Base-by-base conservation (phyloP, 202 grass and related monocot genomes). In the Bolboschoenoplectus hybrid region DNA sequence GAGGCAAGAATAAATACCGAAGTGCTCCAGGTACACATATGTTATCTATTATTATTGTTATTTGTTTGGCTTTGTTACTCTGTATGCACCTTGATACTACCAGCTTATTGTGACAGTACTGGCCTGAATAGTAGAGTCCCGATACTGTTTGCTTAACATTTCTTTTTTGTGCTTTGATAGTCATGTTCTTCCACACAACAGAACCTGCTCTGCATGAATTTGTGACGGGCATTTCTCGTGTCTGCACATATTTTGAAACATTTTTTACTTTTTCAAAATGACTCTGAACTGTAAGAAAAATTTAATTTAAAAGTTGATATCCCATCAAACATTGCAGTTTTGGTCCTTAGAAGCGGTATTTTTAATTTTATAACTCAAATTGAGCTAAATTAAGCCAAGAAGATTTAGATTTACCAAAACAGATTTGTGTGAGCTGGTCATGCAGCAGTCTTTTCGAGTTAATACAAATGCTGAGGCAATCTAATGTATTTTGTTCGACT, bases 1-100 rank as follows among this genome's bases (percentile, higher is more conserved):
- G 83, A 58, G 90, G 72, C 87, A 93, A 91, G 75, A 85, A 85
- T 19, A 91, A 89, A 9, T 89, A 90, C 67, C 74, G 71, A 9
- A 86, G 82, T 10, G 57, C 82, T n/a, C 86, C 88, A 78, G 93
- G 90, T 92, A 92, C 81, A 53, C 4, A 62, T 38, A 55, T 72
- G 26, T 40, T 9, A 46, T 74, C 11, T 41, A 44, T 32, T 56
- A 45, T 72, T 26, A 47, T 67, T 41, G 4, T 26, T 5, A 34
- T 32, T 83, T 11, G 69, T 36, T 20, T 38, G 1, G 6, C 12
- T n/a, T 57, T 38, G 6, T 50, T 56, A 14, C 7, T 49, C 5
- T 67, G 69, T 73, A 49, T 77, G 50, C 6, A 38, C 20, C 12
- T 35, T 34, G 32, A 55, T 53, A 55, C 74, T 53, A 55, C 74